Conservation (phyloP, 345 rosid species). For the Eucalyptus albens region DNA sequence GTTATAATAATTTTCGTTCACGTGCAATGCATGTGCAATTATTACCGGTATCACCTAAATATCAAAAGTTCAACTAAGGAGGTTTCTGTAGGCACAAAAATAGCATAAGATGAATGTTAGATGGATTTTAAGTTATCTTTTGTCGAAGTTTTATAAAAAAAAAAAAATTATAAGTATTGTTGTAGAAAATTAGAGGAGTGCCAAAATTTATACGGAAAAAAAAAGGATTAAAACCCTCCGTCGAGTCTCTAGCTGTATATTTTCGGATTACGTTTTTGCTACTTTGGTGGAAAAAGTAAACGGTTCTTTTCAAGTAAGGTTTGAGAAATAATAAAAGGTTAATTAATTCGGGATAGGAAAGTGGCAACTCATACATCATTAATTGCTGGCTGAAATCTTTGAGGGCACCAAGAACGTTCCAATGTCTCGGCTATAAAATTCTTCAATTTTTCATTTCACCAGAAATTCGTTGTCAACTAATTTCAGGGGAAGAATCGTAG, state of each 20-base stretch:
- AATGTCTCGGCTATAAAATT: not conserved
- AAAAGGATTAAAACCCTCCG: too few species aligned
- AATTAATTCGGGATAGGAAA: not conserved
- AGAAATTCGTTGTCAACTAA: not conserved
- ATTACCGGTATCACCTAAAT: not conserved
- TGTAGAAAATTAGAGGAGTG: not conserved
- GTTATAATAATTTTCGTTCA: not conserved
- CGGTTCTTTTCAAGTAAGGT: not conserved
- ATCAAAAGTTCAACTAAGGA: not conserved
- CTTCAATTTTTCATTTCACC: not conserved
- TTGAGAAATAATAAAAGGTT: not conserved
- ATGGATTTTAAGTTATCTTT: not conserved
- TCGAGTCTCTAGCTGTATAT: not conserved
- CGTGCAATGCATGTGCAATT: not conserved
- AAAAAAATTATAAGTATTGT: too few species aligned
- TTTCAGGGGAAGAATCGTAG: not conserved
- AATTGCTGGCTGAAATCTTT: not conserved
- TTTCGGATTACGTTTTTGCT: not conserved
- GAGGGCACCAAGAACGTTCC: not conserved
- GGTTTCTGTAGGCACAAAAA: not conserved
- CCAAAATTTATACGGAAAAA: not conserved
- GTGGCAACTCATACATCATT: not conserved
- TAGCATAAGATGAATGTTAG: not conserved
- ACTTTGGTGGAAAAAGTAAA: not conserved
- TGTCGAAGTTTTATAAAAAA: not conserved